Base-by-base conservation (phyloP, 306 rosid species). In the Vigna mungo region DNA sequence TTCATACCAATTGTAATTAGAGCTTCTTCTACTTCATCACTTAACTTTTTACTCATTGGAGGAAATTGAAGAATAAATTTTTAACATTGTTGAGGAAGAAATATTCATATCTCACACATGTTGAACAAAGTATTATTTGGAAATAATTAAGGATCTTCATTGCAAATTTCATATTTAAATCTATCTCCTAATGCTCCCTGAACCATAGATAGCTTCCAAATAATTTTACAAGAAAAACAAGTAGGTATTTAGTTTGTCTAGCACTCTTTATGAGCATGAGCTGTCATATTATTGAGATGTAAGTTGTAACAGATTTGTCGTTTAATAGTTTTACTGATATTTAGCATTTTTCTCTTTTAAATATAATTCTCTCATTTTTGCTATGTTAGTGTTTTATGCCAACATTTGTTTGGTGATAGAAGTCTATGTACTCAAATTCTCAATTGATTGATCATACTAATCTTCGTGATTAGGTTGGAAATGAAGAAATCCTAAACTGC, bases 401-500 rank as follows among this genome's bases (percentile, higher is more conserved):
- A 37, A 34, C 56, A 61, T 34, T 53, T 64, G 9, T 82, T 78
- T 68, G 54, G 48, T 41, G 71, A 66, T 78, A 64, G 37, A 68
- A 43, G 78, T 80, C n/a, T 37, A n/a, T 46, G 27, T 65, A 12
- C 55, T 55, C 49, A 55, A 79, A 70, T 81, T 62, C 51, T 67
- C 30, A 68, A 69, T 86, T 69, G 74, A 76, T 61, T 77, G 76
- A 47, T 25, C 27, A 68, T 69, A 23, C 66, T 78, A 63, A 49
- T 77, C 36, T 85, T 72, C 79, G 21, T 83, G 84, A 62, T 75
- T 81, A 96, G 99, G 97, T 96, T 65, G 99, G 98, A 78, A 91
- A 89, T 84, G 91, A 79, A 32, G 98, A 96, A 85, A 82, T 90
- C 16, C 80, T 96, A 75, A 96, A 96, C 72, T 96, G 99, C 84